These are phyloP conservation scores for Hypoxylon sp. DNA, from an alignment of 2,329 filamentous ascomycete genomes.

Conservation along the genomic window DNA sequence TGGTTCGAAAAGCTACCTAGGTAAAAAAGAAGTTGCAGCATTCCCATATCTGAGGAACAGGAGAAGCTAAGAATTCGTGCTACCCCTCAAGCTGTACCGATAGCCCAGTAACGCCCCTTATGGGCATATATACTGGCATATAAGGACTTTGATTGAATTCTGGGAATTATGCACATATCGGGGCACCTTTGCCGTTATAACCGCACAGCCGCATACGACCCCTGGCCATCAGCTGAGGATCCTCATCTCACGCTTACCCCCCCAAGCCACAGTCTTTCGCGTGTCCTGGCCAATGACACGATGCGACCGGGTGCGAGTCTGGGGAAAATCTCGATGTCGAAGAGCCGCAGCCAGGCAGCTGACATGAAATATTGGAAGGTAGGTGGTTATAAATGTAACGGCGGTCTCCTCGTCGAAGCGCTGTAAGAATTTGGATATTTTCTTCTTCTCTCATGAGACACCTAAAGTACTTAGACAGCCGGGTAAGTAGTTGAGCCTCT, in stretches of 20 bases:
- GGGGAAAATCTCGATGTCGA: conserved; percentile 37
- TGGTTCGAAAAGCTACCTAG: too few species aligned
- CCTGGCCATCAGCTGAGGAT: conserved; percentile 38
- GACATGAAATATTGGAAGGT: conserved; percentile 7
- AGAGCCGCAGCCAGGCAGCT: conserved; percentile 38
- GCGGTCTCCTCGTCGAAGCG: background rate
- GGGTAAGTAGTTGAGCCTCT: background rate
- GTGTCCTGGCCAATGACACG: conserved; percentile 23
- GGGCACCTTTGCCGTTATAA: conserved; percentile 23
- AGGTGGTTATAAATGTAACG: conserved; percentile 25
- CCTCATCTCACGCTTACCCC: conserved; percentile 37
- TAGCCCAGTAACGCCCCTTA: background rate
- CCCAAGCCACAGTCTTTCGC: conserved; percentile 27
- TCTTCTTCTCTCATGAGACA: background rate
- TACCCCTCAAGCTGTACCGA: background rate
- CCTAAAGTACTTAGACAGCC: too few species aligned
- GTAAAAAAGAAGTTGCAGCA: too few species aligned
- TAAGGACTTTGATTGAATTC: background rate
- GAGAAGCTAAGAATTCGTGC: background rate
- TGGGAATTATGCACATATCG: conserved; percentile 3
- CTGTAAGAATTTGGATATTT: conserved; percentile 4
- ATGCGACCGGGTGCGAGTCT: conserved; percentile 7
- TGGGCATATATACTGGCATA: background rate
- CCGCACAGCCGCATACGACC: conserved; percentile 6
- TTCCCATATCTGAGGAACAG: too few species aligned